Conservation (phyloP, 2,329 filamentous ascomycete genomes). For the Fusarium goolgardi region DNA sequence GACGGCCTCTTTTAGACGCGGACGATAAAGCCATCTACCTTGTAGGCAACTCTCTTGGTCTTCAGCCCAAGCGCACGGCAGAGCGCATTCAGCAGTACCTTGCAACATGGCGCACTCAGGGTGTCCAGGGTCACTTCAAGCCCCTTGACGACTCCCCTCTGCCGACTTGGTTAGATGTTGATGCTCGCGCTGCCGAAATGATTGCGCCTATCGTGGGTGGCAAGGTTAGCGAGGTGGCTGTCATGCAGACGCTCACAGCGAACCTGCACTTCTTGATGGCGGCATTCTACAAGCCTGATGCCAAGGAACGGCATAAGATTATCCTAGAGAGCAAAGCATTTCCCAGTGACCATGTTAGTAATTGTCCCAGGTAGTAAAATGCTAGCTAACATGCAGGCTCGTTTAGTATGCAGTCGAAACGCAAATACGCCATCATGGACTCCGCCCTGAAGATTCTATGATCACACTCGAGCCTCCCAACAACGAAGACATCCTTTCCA, state of each 20-base stretch:
- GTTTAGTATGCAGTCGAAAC: constrained; percentile 79
- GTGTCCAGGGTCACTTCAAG: constrained; percentile 83
- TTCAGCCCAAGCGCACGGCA: constrained; percentile 73
- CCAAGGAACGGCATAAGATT: constrained; percentile 71
- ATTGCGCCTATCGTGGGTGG: constrained; percentile 79
- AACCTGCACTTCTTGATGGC: constrained; percentile 83
- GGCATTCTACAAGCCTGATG: constrained; percentile 79
- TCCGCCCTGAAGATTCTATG: constrained; percentile 73
- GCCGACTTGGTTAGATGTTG: constrained; percentile 78
- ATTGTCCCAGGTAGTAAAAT: neutral
- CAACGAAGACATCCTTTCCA: constrained; percentile 67
- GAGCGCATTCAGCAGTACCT: constrained; percentile 75
- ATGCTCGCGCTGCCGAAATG: constrained; percentile 73
- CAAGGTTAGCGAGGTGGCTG: constrained; percentile 74
- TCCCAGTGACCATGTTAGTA: constrained; percentile 78
- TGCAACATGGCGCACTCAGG: constrained; percentile 81
- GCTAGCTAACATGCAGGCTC: constrained; percentile 12
- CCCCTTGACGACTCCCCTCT: constrained; percentile 73
- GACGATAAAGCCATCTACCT: constrained; percentile 70
- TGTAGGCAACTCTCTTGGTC: constrained; percentile 85
- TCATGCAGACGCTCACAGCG: constrained; percentile 85
- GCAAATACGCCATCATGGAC: constrained; percentile 76
- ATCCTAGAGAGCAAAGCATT: constrained; percentile 87
- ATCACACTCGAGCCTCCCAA: constrained; percentile 72
- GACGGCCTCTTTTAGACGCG: constrained; percentile 11